Base-by-base conservation (phyloP, 164 flowering plant species). In the Vitis riparia region DNA sequence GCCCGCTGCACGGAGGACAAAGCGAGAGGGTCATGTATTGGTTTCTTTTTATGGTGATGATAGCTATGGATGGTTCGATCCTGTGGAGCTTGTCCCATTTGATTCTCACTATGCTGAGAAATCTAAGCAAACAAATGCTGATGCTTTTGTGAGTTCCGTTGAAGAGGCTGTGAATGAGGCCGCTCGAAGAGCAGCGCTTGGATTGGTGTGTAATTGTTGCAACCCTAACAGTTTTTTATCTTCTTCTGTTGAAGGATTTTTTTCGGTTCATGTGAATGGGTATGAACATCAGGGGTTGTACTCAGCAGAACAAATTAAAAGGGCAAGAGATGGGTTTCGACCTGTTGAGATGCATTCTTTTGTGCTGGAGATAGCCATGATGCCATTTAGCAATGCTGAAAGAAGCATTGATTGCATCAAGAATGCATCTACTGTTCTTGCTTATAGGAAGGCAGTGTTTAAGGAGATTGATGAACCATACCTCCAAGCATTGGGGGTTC, bases 41-140 rank as follows among this genome's bases (percentile, higher is more conserved):
- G 98, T 96, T 55, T 98, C 99, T 0, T 96, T 96, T 68, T 96
- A 88, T 69, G 99, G 99, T 15, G 99, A 93, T 71, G 86, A 96
- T 73, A 96, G 99, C 76, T 96, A 96, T 77, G 97, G 99, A 16
- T 96, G 99, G 99, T 96, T 92, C 75, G 95, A 93, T 55, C 88
- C 87, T 0, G 84, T 84, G 0, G 97, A 96, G 81, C 89, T 96
- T 50, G 70, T 96, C 8, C 97, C 95, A 0, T 96, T 92, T 73
- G 92, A 91, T 52, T 74, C 81, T 2, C 56, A 92, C 62, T 92
- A 73, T 77, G 75, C 76, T 0, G 99, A 96, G 72, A 96, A 96
- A 71, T 87, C 91, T 3, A 70, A 65, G 71, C 98, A 96, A 76
- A 89, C 88, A 1, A 78, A 13, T 76, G 80, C 85, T 0, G 76